Evolutionary conservation across 1,284 basidiomycete genomes (phyloP).

Genomic region (Ceratobasidium sp.): DNA sequence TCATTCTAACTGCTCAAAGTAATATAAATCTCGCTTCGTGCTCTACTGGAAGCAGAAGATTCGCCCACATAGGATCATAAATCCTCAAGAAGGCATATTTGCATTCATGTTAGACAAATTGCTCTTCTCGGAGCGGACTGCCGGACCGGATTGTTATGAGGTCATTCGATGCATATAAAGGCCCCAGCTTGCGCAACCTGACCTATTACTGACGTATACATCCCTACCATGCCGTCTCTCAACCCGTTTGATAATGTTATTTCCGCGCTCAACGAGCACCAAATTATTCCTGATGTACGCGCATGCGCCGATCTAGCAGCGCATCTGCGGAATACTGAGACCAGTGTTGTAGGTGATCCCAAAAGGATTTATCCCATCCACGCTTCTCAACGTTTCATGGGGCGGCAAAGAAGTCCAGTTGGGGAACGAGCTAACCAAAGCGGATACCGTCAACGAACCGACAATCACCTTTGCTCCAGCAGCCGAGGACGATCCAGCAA

Average conservation of each 20-base stretch:
- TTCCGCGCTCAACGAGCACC: constrained; percentile 59
- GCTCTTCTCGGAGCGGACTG: constrained; percentile 33
- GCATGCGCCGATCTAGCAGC: neutral
- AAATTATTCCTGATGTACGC: constrained; percentile 70
- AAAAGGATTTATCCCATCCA: constrained; percentile 59
- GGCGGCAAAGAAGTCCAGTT: constrained; percentile 65
- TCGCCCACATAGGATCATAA: neutral
- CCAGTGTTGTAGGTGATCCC: constrained; percentile 57
- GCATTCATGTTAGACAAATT: neutral
- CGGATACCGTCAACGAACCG: constrained; percentile 68
- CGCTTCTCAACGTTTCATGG: constrained; percentile 68
- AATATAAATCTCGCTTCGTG: neutral
- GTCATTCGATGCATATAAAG: constrained; percentile 41
- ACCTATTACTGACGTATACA: neutral
- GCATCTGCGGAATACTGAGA: neutral
- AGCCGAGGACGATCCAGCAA: constrained; percentile 53
- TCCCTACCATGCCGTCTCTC: constrained; percentile 29
- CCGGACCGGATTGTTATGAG: constrained; percentile 40
- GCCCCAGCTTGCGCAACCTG: neutral
- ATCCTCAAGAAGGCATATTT: neutral
- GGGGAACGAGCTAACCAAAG: constrained; percentile 65
- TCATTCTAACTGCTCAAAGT: neutral
- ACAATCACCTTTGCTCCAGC: constrained; percentile 61
- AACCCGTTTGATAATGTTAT: constrained; percentile 56
- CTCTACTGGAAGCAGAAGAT: neutral